Percentiles rank a stretch among this genome's conserved stretches.
These are phyloP conservation scores for Jaltomata sinuosa DNA, from an alignment of 257 asterid genomes.

Conservation along the genomic window DNA sequence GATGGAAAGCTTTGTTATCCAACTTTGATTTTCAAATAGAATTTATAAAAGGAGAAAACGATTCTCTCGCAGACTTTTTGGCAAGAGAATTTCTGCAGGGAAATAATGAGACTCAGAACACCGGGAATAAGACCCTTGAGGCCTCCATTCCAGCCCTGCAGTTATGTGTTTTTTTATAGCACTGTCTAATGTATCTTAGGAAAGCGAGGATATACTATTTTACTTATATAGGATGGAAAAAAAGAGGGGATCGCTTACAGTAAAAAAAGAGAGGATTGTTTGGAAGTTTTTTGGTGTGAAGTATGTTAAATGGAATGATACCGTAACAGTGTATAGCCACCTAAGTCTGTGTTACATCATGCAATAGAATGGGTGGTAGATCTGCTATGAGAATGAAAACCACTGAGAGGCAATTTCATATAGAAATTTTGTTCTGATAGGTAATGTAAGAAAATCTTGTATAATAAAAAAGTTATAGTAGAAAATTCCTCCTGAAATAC, in stretches of 20 bases:
- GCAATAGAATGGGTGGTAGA: neutral
- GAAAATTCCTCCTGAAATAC: neutral
- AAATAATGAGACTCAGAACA: too few species aligned
- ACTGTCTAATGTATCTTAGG: neutral
- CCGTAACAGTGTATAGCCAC: neutral
- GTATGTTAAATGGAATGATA: neutral
- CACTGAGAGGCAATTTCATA: neutral
- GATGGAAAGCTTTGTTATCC: too few species aligned
- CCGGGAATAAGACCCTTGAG: too few species aligned
- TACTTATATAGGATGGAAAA: neutral
- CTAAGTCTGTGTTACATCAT: neutral
- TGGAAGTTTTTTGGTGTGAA: neutral
- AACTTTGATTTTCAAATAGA: too few species aligned
- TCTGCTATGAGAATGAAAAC: neutral
- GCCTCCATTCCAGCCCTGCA: too few species aligned
- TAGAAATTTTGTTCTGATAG: neutral
- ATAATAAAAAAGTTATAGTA: neutral
- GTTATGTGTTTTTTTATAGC: neutral
- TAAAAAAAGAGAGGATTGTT: neutral
- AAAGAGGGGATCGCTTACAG: neutral
- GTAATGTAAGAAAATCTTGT: neutral
- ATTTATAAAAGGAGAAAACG: too few species aligned
- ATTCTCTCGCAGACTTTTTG: too few species aligned
- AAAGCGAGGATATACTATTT: neutral
- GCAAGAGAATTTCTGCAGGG: too few species aligned